A percentile compares a stretch with the other conserved stretches of the same genome.
Evolutionary conservation across 176 grass and related monocot genomes (phyloP).

Genomic region (Oryza officinalis): DNA sequence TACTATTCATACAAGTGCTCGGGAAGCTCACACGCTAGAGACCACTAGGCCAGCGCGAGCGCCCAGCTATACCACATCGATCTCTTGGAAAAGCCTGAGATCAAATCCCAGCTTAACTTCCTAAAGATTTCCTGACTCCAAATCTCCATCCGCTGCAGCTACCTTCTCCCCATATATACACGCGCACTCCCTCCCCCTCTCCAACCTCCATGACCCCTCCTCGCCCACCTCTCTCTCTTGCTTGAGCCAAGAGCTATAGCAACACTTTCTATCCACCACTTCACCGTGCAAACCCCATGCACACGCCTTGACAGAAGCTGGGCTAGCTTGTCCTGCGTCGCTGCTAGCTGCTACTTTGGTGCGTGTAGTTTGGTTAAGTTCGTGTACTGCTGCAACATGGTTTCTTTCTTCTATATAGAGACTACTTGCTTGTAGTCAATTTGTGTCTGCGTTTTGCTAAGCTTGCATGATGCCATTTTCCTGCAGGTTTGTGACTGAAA

Average conservation of each 20-base stretch:
- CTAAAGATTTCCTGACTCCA: slow-evolving; percentile 61
- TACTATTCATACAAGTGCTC: background rate
- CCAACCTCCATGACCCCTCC: slow-evolving; percentile 24
- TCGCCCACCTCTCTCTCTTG: slow-evolving; percentile 15
- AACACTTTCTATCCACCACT: slow-evolving; percentile 11
- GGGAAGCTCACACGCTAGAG: slow-evolving; percentile 13
- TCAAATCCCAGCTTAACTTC: slow-evolving; percentile 27
- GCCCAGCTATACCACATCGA: slow-evolving; percentile 31
- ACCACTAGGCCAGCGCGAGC: background rate
- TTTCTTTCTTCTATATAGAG: background rate
- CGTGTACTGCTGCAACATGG: background rate
- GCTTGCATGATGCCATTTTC: background rate
- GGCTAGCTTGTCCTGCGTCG: background rate
- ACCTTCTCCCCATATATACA: slow-evolving; percentile 10
- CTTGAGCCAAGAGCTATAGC: background rate
- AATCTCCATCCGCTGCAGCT: slow-evolving; percentile 50
- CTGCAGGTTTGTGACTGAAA: slow-evolving; percentile 14
- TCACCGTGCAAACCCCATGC: background rate
- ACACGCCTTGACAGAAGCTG: slow-evolving; percentile 4
- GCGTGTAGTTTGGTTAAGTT: background rate
- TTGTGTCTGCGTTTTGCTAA: background rate
- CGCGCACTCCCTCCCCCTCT: slow-evolving; percentile 9
- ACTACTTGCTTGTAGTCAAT: background rate
- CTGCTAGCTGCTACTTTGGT: background rate
- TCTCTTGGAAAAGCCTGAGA: slow-evolving; percentile 38